Percentiles rank a stretch among this genome's conserved stretches.
phyloP scores from a whole-genome alignment of 1,139 yeast genomes.

The Pichia sp. region DNA sequence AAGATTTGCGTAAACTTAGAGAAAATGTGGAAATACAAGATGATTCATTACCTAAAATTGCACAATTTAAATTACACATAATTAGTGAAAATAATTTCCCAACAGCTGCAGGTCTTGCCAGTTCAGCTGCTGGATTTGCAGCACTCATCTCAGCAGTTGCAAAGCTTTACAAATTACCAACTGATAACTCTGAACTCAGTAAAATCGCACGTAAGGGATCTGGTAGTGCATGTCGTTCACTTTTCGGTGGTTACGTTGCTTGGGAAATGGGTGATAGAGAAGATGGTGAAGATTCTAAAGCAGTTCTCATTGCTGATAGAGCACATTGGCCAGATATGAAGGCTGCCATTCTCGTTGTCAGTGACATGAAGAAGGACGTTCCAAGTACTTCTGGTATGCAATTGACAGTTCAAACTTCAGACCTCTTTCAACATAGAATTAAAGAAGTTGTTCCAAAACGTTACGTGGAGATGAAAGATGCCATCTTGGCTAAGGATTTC shows the following conservation, averaged over 20 bases:
- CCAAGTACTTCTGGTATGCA: conserved; percentile 98
- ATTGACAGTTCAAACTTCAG: conserved; percentile 81
- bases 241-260: conserved; percentile 96
- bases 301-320: conserved; percentile 81
- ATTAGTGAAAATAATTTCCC: conserved; percentile 97
- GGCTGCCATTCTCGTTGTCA: conserved; percentile 87
- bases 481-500: conserved; percentile 69
- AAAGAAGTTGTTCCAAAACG: conserved; percentile 77
- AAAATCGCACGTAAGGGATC: conserved; percentile 96
- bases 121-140: conserved; percentile 98
- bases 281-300: conserved; percentile 86
- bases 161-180: conserved; percentile 70
- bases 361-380: conserved; percentile 90
- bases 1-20: conserved; percentile 68
- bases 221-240: conserved; percentile 95
- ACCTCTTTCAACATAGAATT: conserved; percentile 74
- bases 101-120: conserved; percentile 97
- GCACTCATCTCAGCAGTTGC: conserved; percentile 89
- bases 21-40: conserved; percentile 44
- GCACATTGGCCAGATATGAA: conserved; percentile 90
- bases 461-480: conserved; percentile 70
- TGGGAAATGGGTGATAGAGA: conserved; percentile 88
- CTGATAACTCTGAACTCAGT: conserved; percentile 75
- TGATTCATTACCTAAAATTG: conserved; percentile 48
- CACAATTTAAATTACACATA: conserved; percentile 64